Conservation (phyloP, 495 filamentous ascomycete genomes). For the Polyplosphaeria fusca region DNA sequence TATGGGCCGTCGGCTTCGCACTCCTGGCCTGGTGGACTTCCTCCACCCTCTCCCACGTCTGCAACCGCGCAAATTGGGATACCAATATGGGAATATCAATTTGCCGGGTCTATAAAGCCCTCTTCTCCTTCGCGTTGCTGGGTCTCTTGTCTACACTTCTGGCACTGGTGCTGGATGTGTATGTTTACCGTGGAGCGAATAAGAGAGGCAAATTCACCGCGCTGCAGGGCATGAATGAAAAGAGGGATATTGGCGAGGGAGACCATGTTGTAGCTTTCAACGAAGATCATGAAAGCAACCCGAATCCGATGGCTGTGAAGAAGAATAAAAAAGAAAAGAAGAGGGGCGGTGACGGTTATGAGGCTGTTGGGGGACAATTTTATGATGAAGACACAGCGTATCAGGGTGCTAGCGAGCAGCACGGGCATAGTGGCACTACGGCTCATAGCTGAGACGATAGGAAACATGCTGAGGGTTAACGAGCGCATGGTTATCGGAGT, state of each 20-base stretch:
- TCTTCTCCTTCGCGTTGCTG: conserved; percentile 60
- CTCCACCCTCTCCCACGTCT: conserved; percentile 56
- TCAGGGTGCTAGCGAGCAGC: conserved; percentile 30
- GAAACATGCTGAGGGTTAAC: too few relatives aligned
- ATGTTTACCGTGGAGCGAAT: conserved; percentile 46
- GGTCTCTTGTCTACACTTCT: conserved; percentile 49
- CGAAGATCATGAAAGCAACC: conserved; percentile 2
- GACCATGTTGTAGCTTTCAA: neutral
- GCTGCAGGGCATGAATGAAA: conserved; percentile 19
- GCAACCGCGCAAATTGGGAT: conserved; percentile 54
- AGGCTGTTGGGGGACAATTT: conserved; percentile 38
- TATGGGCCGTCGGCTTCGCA: conserved; percentile 57
- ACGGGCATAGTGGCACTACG: too few relatives aligned
- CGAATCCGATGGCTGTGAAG: conserved; percentile 16
- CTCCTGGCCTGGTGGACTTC: conserved; percentile 58
- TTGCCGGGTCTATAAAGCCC: conserved; percentile 63
- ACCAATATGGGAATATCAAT: conserved; percentile 57
- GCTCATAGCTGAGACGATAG: too few relatives aligned
- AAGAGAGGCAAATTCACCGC: conserved; percentile 50
- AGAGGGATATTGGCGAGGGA: neutral
- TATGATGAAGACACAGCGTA: conserved; percentile 40
- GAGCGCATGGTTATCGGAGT: too few relatives aligned
- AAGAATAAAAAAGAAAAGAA: conserved; percentile 9
- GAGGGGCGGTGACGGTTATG: conserved; percentile 33
- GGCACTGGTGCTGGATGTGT: conserved; percentile 52